A percentile compares a stretch with the other conserved stretches of the same genome.
Evolutionary conservation across 1,284 basidiomycete genomes (phyloP).

Genomic region (Agaricales sp.): DNA sequence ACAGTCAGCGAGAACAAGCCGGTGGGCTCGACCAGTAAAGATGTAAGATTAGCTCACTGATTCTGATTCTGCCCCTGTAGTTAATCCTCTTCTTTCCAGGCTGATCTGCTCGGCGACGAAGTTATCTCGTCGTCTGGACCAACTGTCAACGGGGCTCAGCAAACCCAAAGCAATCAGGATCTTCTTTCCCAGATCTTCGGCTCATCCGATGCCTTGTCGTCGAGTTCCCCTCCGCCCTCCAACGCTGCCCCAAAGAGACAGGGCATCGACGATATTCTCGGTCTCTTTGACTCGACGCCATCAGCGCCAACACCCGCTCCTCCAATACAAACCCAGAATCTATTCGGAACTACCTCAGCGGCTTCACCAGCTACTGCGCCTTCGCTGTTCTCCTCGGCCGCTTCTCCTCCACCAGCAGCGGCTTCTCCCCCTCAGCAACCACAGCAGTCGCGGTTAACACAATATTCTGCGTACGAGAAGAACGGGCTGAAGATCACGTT

Average conservation of each 20-base stretch:
- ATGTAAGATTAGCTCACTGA: constrained; percentile 32
- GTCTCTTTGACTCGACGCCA: constrained; percentile 57
- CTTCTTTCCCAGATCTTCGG: constrained; percentile 94
- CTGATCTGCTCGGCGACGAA: constrained; percentile 75
- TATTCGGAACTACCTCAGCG: constrained; percentile 11
- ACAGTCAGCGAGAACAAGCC: constrained; percentile 88
- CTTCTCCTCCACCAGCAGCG: constrained; percentile 22
- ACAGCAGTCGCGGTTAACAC: constrained; percentile 42
- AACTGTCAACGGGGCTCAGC: constrained; percentile 29
- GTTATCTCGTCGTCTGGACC: constrained; percentile 28
- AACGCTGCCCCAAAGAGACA: constrained; percentile 28
- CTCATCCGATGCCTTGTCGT: constrained; percentile 29
- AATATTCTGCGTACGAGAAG: constrained; percentile 87
- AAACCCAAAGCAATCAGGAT: constrained; percentile 71
- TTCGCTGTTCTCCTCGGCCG: constrained; percentile 24
- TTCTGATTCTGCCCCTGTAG: constrained; percentile 5
- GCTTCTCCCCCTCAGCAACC: constrained; percentile 34
- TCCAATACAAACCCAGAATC: constrained; percentile 9
- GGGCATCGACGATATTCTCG: constrained; percentile 84
- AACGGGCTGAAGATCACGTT: constrained; percentile 85
- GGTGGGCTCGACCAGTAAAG: constrained; percentile 81
- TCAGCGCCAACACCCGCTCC: constrained; percentile 25
- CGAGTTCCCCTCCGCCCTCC: constrained; percentile 29
- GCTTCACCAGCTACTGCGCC: constrained; percentile 23
- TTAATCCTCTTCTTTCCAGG: constrained; percentile 17